phyloP scores from a whole-genome alignment of 768 basidiomycete genomes.

The Pulveroboletus frians region DNA sequence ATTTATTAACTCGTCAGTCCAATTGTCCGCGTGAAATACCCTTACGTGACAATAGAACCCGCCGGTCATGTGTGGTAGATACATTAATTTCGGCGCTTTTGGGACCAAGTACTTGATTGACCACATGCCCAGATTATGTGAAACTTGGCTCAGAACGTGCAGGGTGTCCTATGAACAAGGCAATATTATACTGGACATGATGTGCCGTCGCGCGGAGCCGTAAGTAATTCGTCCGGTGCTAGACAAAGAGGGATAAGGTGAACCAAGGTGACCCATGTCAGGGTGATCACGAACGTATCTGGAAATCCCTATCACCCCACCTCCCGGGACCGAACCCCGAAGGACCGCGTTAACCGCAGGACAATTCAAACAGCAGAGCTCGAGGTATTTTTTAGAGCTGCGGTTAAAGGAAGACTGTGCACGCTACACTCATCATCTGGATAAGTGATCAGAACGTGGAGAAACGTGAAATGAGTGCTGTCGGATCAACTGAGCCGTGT shows the following conservation, averaged over 20 bases:
- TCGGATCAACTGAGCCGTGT: no score
- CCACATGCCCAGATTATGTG: conserved; percentile 38
- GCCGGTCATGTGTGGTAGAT: conserved; percentile 52
- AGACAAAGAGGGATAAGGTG: not conserved
- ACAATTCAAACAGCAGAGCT: conserved; percentile 44
- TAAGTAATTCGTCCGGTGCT: conserved; percentile 36
- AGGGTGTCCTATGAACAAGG: conserved; percentile 47
- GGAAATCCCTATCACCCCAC: not conserved
- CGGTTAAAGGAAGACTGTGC: no score
- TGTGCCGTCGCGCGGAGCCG: conserved; percentile 44
- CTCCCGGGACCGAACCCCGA: no score
- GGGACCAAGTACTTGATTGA: conserved; percentile 43
- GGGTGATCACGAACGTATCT: not conserved
- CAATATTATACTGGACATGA: conserved; percentile 45
- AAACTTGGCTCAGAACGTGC: conserved; percentile 51
- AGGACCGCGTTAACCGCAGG: conserved; percentile 25
- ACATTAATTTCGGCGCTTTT: conserved; percentile 45
- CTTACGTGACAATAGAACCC: not conserved
- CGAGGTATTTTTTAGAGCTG: conserved; percentile 40
- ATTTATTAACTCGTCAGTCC: conserved; percentile 13
- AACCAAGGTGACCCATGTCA: conserved; percentile 13
- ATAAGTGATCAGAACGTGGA: no score
- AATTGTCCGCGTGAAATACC: not conserved
- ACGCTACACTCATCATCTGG: no score
- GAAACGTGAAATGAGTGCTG: no score